Evolutionary conservation across 495 filamentous ascomycete species (phyloP), one percentile per base, ranked within the genome.

Genomic region (Ascodesmis nigricans): DNA sequence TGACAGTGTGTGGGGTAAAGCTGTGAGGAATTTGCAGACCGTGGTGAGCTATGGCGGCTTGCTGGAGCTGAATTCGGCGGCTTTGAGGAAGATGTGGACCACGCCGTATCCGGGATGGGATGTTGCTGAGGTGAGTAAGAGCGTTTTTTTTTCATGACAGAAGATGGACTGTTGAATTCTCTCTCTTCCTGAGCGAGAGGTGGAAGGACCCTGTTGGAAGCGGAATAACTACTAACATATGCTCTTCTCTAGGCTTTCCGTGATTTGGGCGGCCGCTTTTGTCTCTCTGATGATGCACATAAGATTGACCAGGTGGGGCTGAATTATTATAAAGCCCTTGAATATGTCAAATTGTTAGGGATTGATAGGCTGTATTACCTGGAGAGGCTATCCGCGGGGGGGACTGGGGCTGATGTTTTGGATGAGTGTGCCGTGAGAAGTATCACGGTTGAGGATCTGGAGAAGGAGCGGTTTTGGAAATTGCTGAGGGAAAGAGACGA

Each of bases 281-380:
- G 76, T 35, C 56, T 95, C 24, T 87, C 78, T 2, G 84, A 95
- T 53, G 84, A 95, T 51, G 84, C 80, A 47, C 84, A 95, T 52
- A 71, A 74, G 17, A 62, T 79, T 38, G 72, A 65, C 5, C 81
- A 95, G 53, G 64, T 95, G 2, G 68, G 63, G 7, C 52, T 66
- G n/a, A 71, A 77, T 47, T 80, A 71, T 54, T 47, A 50, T 26
- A 58, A 58, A 14, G 58, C 71, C n/a, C 46, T 75, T 37, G 58
- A 67, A 0, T 91, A 63, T 49, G 45, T 70, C 7, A 46, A 58
- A 21, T 49, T 45, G 13, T 38, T 71, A 10, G 59, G 59, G 1
- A 60, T 71, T 0, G 39, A 39, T 29, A 55, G 58, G 37, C 28
- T 73, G 5, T 26, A 52, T 38, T 51, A 52, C 20, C 36, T 52